These are phyloP conservation scores for Neocallimastix lanati DNA, from an alignment of 192 early-diverging fungal species.

Conservation along the genomic window DNA sequence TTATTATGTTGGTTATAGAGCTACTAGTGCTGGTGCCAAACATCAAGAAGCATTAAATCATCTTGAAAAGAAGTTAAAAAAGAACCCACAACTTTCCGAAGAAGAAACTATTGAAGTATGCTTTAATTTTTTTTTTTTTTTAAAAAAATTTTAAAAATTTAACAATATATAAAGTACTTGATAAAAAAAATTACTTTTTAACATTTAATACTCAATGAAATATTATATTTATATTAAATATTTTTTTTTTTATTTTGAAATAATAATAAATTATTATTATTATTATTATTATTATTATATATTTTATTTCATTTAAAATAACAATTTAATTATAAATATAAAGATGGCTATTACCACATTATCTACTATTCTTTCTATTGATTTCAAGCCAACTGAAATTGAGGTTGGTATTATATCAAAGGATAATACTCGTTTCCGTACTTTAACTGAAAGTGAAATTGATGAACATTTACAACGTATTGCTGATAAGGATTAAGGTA, in stretches of 20 bases:
- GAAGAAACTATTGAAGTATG: slow-evolving; percentile 85
- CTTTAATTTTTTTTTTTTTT: background rate
- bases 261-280: too few species aligned
- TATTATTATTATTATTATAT: background rate
- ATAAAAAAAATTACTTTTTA: too few species aligned
- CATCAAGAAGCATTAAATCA: slow-evolving; percentile 88
- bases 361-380: slow-evolving; percentile 73
- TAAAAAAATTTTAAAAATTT: too few species aligned
- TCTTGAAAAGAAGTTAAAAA: slow-evolving; percentile 97
- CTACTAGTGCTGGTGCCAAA: slow-evolving; percentile 88
- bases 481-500: slow-evolving; percentile 57
- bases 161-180: too few species aligned
- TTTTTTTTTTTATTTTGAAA: too few species aligned
- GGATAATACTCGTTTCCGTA: slow-evolving; percentile 57
- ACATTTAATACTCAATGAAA: too few species aligned
- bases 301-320: background rate
- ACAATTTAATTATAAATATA: too few species aligned
- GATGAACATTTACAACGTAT: slow-evolving; percentile 75
- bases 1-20: slow-evolving; percentile 93
- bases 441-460: slow-evolving; percentile 61
- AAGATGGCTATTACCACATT: slow-evolving; percentile 87
- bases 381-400: slow-evolving; percentile 91
- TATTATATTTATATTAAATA: too few species aligned
- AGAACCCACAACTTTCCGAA: slow-evolving; percentile 49
- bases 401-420: slow-evolving; percentile 79